Conservation (phyloP, 2,329 filamentous ascomycete genomes). For the Chrysoporthe cubensis region DNA sequence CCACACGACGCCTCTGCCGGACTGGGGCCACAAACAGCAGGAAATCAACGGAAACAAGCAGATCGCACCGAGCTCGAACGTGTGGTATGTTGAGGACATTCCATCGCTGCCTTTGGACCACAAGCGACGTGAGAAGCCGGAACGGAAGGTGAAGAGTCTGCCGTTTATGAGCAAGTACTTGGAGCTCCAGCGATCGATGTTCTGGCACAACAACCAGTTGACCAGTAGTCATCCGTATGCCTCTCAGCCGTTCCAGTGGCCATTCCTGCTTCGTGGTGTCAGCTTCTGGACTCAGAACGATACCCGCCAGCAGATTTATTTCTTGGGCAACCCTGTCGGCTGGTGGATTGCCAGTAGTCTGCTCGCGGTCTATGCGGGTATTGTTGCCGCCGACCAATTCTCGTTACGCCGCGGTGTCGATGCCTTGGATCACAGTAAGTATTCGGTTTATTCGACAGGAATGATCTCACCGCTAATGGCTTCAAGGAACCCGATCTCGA, state of each 20-base stretch:
- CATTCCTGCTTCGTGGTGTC: conserved; percentile 93
- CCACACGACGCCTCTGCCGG: conserved; percentile 89
- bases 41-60: conserved; percentile 99
- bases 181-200: conserved; percentile 97
- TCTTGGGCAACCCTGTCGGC: conserved; percentile 92
- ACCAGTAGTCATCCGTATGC: conserved; percentile 97
- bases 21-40: conserved; percentile 96
- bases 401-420: conserved; percentile 92
- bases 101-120: conserved; percentile 75
- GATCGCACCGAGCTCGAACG: conserved; percentile 82
- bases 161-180: conserved; percentile 94
- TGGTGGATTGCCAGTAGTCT: conserved; percentile 97
- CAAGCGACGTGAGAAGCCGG: conserved; percentile 73
- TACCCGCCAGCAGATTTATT: conserved; percentile 96
- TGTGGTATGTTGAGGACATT: conserved; percentile 93
- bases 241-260: conserved; percentile 95
- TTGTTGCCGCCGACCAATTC: conserved; percentile 89
- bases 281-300: conserved; percentile 99
- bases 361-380: conserved; percentile 89
- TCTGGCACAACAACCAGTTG: conserved; percentile 98
- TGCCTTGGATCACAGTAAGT: conserved; percentile 89
- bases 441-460: background rate
- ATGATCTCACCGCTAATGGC: conserved; percentile 37
- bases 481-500: conserved; percentile 79
- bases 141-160: conserved; percentile 78